Conservation (phyloP, 345 rosid species). For the Sisymbrium irio region DNA sequence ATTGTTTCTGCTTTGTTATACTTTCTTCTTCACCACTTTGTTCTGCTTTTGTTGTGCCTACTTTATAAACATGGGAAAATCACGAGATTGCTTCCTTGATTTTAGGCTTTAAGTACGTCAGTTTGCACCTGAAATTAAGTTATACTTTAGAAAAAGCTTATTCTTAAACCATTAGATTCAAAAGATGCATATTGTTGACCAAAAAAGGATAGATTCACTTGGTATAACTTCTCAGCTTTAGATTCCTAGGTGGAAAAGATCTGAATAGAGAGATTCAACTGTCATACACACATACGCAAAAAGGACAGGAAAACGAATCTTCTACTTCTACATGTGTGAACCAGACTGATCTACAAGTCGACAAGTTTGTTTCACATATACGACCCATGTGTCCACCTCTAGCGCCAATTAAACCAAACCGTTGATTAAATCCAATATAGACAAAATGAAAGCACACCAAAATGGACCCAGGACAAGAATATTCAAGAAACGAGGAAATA, state of each 20-base stretch:
- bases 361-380: conserved; percentile 18
- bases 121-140: not conserved
- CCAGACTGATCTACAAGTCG: conserved; percentile 19
- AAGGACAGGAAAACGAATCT: conserved; percentile 1
- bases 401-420: not conserved
- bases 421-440: not conserved
- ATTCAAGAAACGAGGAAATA: not conserved
- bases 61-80: not conserved
- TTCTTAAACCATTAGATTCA: not conserved
- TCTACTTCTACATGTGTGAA: conserved; percentile 32
- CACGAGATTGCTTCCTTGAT: not conserved
- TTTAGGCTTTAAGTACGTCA: not conserved
- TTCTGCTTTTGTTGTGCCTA: conserved; percentile 1
- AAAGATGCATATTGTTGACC: not conserved
- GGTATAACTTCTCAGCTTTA: not conserved
- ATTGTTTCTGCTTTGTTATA: not conserved
- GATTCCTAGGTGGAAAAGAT: conserved; percentile 27
- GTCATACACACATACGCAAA: conserved; percentile 9
- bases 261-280: conserved; percentile 19
- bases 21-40: not conserved
- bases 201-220: not conserved
- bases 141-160: not conserved
- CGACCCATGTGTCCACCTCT: conserved; percentile 10
- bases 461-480: conserved; percentile 9
- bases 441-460: not conserved